Percentiles rank a stretch among this genome's conserved stretches.
phyloP scores from a whole-genome alignment of 164 flowering plant genomes.

The Liquidambar formosana region DNA sequence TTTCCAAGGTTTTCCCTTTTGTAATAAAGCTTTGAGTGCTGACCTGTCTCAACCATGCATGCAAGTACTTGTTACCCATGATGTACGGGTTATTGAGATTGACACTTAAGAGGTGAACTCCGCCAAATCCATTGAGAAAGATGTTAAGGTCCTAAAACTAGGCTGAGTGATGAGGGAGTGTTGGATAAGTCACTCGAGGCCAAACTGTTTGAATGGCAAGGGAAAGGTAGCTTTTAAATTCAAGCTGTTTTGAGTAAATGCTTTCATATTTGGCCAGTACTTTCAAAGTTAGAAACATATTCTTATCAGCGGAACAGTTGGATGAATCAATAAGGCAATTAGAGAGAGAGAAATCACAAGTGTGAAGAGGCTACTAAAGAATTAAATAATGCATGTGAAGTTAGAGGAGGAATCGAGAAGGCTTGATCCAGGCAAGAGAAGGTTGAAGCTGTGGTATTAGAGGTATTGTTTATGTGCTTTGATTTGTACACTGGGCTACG shows the following conservation, averaged over 20 bases:
- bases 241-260: neutral
- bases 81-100: neutral
- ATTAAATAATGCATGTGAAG: constrained; percentile 51
- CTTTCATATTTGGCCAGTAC: neutral
- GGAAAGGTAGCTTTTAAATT: constrained; percentile 51
- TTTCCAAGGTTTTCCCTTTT: neutral
- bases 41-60: neutral
- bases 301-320: constrained; percentile 54
- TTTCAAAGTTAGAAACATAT: neutral
- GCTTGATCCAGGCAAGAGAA: constrained; percentile 49
- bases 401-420: constrained; percentile 59
- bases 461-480: constrained; percentile 43
- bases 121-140: constrained; percentile 75
- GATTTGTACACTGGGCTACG: neutral
- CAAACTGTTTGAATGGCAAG: constrained; percentile 65
- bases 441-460: constrained; percentile 56
- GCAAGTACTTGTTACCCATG: neutral
- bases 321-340: constrained; percentile 53
- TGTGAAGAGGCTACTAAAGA: constrained; percentile 52
- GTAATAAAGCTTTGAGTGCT: neutral
- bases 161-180: constrained; percentile 59
- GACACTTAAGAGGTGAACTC: constrained; percentile 49
- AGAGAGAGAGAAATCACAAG: constrained; percentile 56
- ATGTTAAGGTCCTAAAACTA: constrained; percentile 64
- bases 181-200: constrained; percentile 70